Base-by-base conservation (phyloP, 164 flowering plant species). In the Magnolia sinica region DNA sequence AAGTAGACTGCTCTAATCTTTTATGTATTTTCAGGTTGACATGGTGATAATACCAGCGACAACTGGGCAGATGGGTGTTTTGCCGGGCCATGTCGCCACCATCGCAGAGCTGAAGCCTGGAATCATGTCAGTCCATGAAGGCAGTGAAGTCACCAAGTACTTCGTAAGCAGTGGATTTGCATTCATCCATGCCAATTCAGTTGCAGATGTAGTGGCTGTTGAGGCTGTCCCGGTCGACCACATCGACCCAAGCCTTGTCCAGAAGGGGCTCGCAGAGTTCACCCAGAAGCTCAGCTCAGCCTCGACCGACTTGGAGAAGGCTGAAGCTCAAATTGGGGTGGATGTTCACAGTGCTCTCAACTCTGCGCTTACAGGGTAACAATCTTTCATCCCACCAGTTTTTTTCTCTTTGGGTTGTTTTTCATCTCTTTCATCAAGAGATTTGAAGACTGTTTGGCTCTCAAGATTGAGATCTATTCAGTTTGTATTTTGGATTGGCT, bases 71-170 rank as follows among this genome's bases (percentile, higher is more conserved):
- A 91, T 93, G 95, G 98, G 98, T 83, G 90, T 95, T 79, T 86
- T 95, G 72, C 97, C 97, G 37, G 97, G 98, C 37, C 97, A 93
- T 75, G 93, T 91, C 8, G 84, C 98, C 20, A 89, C 97, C 50
- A 95, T 95, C 75, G 89, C 98, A 37, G 97, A 93, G 78, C 88
- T 95, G 66, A 92, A 90, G 75, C 97, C 98, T 4, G 97, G 97
- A 70, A 63, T 93, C 70, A 61, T 95, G 10, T 88, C 97, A 3
- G 92, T 95, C 11, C 97, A 91, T 58, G 93, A 91, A 76, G 98
- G 91, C 10, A 89, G 80, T 78, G 91, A 91, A 6, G 83, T 83
- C 58, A 87, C 78, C 18, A 91, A 95, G 78, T 95, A 95, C 74
- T 95, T 93, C 50, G 64, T 95, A 22, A 92, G 98, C 91, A 87